A percentile compares a stretch with the other conserved stretches of the same genome.
Conservation (phyloP, 306 rosid genomes). For the Begonia peltatifolia region DNA sequence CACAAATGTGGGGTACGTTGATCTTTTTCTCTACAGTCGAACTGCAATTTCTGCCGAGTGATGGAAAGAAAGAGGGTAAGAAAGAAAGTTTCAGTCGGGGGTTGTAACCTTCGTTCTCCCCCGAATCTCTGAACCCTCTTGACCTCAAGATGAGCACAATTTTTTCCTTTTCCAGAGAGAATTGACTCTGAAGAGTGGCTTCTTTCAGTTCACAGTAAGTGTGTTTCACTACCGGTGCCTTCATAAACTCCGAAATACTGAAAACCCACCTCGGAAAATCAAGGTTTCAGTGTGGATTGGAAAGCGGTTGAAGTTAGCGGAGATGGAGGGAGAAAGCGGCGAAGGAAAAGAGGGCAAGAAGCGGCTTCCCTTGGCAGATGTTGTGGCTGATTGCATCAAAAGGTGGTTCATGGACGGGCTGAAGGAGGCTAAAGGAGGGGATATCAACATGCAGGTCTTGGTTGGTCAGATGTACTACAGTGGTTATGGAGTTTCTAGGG, state of each 20-base stretch:
- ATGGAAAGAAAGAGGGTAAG: too few relatives aligned
- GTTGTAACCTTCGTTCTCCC: too few relatives aligned
- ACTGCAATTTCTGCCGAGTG: too few relatives aligned
- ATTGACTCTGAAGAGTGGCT: neutral
- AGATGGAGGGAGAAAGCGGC: conserved; percentile 38
- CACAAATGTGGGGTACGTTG: too few relatives aligned
- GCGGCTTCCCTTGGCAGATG: conserved; percentile 60
- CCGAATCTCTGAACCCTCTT: too few relatives aligned
- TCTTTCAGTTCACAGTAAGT: neutral
- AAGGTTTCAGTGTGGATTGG: conserved; percentile 7
- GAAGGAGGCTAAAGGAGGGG: conserved; percentile 79
- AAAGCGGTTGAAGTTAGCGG: conserved; percentile 16
- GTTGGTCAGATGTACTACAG: conserved; percentile 83
- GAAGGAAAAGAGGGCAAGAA: conserved; percentile 11
- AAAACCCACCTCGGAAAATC: conserved; percentile 7
- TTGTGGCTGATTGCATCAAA: conserved; percentile 77
- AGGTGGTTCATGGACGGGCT: conserved; percentile 87
- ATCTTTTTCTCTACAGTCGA: too few relatives aligned
- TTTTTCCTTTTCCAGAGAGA: too few relatives aligned
- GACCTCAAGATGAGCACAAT: too few relatives aligned
- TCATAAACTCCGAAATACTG: conserved; percentile 3
- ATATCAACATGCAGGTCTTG: conserved; percentile 85
- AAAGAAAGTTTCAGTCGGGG: too few relatives aligned
- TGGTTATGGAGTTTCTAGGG: conserved; percentile 85
- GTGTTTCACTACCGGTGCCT: neutral